phyloP scores from a whole-genome alignment of 768 basidiomycete species.

The Mycena venus region DNA sequence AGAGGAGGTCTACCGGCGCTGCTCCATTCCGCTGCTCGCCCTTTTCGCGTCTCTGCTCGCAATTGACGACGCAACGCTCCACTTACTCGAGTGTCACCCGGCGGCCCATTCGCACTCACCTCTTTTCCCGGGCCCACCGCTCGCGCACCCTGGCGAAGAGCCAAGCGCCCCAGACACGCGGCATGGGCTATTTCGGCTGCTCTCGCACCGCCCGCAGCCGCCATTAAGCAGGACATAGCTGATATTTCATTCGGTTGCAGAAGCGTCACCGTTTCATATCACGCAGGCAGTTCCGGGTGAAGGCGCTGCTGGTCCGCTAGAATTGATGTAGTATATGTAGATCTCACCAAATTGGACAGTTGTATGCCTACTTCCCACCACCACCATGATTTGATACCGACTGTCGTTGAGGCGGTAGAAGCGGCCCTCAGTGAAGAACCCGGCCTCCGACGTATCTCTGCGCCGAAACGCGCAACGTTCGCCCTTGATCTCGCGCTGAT shows the following conservation, averaged over 20 bases:
- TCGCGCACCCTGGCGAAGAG: neutral
- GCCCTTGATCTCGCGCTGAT: constrained; percentile 58
- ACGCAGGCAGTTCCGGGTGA: neutral
- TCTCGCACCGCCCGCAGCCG: neutral
- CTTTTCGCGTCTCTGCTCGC: constrained; percentile 23
- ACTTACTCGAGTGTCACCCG: constrained; percentile 14
- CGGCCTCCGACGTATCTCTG: constrained; percentile 32
- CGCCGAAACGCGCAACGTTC: constrained; percentile 43
- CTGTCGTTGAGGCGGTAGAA: constrained; percentile 13
- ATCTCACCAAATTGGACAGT: too few species aligned
- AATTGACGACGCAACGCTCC: constrained; percentile 6
- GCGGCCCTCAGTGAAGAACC: constrained; percentile 20
- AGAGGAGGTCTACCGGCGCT: neutral
- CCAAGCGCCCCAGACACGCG: neutral
- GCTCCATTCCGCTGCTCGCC: neutral
- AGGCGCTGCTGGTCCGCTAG: neutral
- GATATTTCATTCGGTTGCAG: too few species aligned
- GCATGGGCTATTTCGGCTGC: constrained; percentile 17
- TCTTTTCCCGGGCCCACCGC: constrained; percentile 23
- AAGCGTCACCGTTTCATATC: neutral
- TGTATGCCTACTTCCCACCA: neutral
- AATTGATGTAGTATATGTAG: too few species aligned
- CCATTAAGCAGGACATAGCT: neutral
- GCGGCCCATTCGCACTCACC: constrained; percentile 2
- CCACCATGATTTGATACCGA: neutral